phyloP scores from a whole-genome alignment of 169 alveolate genomes.

The Plasmodium reichenowi region DNA sequence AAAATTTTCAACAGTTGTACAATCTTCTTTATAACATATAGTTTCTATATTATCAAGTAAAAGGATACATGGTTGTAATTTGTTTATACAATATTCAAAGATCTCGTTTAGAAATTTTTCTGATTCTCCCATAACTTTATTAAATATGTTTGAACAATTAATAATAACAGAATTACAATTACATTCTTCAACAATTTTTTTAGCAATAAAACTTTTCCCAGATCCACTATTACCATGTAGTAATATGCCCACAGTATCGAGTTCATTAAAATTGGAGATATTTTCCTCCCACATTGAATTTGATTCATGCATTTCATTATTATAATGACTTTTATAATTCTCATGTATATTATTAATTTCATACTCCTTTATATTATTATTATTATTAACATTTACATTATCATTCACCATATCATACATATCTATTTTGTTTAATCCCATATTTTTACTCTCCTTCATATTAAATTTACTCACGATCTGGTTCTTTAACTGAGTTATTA shows the following conservation, averaged over 20 bases:
- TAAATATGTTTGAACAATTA: slow-evolving; percentile 48
- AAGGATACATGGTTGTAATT: slow-evolving; percentile 55
- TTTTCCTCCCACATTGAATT: not conserved
- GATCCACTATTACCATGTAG: slow-evolving; percentile 60
- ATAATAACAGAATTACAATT: slow-evolving; percentile 61
- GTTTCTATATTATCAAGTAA: slow-evolving; percentile 48
- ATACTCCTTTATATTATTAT: not conserved
- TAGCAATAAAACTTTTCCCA: slow-evolving; percentile 36
- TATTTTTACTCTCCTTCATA: not conserved
- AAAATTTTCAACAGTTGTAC: slow-evolving; percentile 2
- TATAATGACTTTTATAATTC: too few species aligned
- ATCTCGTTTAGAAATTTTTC: slow-evolving; percentile 53
- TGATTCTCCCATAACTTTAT: slow-evolving; percentile 73
- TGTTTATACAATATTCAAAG: slow-evolving; percentile 35
- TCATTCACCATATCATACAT: not conserved
- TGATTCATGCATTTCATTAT: too few species aligned
- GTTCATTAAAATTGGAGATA: not conserved
- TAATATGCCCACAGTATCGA: slow-evolving; percentile 22
- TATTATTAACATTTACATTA: too few species aligned
- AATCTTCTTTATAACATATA: slow-evolving; percentile 19
- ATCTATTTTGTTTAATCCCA: too few species aligned
- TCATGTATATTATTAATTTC: not conserved
- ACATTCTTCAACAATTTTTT: slow-evolving; percentile 61
- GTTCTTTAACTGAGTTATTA: slow-evolving; percentile 1
- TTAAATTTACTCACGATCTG: slow-evolving; percentile 24